Evolutionary conservation across 2,329 filamentous ascomycete species (phyloP).

Genomic region (Samsoniella hepiali): DNA sequence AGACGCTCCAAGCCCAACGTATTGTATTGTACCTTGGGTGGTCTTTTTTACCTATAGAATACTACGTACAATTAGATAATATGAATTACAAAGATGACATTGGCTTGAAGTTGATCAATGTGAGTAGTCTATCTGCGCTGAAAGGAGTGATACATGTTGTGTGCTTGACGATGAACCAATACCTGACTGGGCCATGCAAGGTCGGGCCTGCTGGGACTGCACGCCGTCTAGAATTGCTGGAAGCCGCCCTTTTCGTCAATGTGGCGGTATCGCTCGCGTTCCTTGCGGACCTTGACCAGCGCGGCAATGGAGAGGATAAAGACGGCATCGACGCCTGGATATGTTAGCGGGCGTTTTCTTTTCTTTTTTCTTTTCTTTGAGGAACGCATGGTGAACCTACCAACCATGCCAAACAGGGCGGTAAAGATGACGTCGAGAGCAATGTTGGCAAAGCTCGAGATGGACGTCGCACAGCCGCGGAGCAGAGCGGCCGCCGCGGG

Average conservation of each 20-base stretch:
- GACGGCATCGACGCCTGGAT: constrained; percentile 57
- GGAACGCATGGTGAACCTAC: constrained; percentile 33
- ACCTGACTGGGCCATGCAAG: not conserved
- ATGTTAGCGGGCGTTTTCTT: not conserved
- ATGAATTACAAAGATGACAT: constrained; percentile 3
- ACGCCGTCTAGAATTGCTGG: constrained; percentile 37
- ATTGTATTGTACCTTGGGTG: not conserved
- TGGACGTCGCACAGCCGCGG: constrained; percentile 64
- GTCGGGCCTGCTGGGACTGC: not conserved
- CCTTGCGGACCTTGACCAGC: constrained; percentile 75
- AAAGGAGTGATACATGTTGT: not conserved
- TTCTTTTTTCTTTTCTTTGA: too few relatives aligned
- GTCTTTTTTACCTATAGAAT: not conserved
- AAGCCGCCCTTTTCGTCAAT: constrained; percentile 75
- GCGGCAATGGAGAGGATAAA: constrained; percentile 70
- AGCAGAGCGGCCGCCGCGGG: constrained; percentile 67
- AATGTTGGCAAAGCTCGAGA: constrained; percentile 65
- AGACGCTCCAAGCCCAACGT: not conserved
- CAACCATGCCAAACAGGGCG: constrained; percentile 74
- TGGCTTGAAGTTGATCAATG: not conserved
- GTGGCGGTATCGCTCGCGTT: constrained; percentile 72
- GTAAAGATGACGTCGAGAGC: constrained; percentile 78
- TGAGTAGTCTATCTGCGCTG: not conserved
- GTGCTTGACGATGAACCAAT: not conserved
- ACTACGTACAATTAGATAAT: constrained; percentile 6